Evolutionary conservation across 345 rosid genomes (phyloP).

Genomic region (Mallotus nudiflorus): DNA sequence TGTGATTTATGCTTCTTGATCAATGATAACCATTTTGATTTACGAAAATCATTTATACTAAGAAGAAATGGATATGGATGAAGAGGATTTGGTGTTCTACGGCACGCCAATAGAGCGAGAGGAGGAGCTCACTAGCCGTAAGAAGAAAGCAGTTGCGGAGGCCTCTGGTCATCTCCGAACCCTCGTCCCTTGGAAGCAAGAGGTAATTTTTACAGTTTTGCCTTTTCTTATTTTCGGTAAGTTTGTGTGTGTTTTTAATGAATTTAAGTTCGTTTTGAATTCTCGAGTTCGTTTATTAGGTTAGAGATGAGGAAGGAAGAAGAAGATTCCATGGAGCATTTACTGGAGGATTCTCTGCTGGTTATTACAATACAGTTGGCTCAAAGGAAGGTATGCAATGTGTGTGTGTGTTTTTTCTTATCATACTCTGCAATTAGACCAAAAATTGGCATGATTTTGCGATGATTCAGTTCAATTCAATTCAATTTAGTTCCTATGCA

Average conservation of each 20-base stretch:
- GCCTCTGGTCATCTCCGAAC: too few species aligned
- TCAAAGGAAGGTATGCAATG: conserved; percentile 74
- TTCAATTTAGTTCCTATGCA: too few species aligned
- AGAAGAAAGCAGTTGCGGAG: conserved; percentile 87
- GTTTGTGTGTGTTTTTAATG: not conserved
- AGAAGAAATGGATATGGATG: conserved; percentile 40
- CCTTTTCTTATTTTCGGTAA: not conserved
- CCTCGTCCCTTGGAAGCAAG: too few species aligned
- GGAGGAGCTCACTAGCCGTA: conserved; percentile 79
- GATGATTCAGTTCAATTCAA: too few species aligned
- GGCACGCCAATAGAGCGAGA: conserved; percentile 96
- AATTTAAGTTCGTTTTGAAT: not conserved
- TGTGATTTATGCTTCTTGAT: too few species aligned
- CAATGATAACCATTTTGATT: too few species aligned
- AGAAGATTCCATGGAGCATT: conserved; percentile 99
- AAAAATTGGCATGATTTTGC: too few species aligned
- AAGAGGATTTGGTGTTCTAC: conserved; percentile 79
- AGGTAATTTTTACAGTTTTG: too few species aligned
- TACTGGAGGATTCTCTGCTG: conserved; percentile 96
- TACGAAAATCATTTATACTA: too few species aligned
- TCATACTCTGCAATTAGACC: too few species aligned
- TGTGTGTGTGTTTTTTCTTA: too few species aligned
- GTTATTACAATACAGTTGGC: conserved; percentile 89
- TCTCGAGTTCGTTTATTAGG: too few species aligned
- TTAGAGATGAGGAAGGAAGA: conserved; percentile 93